Conservation (phyloP, 2,329 filamentous ascomycete species). For the Sporothrix sp. region DNA sequence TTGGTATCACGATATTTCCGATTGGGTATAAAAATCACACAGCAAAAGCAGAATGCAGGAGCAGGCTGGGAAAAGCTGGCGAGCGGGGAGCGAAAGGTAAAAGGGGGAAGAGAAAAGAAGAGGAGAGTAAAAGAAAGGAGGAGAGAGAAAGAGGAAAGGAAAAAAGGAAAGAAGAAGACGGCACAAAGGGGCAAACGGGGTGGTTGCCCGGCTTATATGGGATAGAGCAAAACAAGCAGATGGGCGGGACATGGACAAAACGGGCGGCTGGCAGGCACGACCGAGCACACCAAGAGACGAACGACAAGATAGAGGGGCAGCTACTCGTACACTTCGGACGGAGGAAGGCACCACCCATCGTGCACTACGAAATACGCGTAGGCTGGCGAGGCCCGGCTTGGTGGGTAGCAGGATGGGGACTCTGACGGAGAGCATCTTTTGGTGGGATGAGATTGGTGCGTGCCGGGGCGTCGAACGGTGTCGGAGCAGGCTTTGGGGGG, state of each 20-base stretch:
- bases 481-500: constrained; percentile 15
- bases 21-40: constrained; percentile 19
- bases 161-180: too few species aligned
- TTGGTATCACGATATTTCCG: constrained; percentile 16
- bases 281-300: background rate
- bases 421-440: background rate
- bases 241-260: background rate
- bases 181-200: constrained; percentile 17
- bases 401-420: constrained; percentile 7
- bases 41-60: constrained; percentile 18
- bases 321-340: background rate
- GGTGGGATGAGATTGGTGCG: constrained; percentile 11
- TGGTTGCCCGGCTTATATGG: constrained; percentile 15
- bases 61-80: constrained; percentile 17
- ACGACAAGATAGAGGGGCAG: background rate
- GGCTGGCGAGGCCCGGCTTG: background rate
- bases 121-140: constrained; percentile 13
- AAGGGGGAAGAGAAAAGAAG: constrained; percentile 18
- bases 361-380: background rate
- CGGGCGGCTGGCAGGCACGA: background rate
- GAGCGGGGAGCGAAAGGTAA: constrained; percentile 14
- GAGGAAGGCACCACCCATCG: background rate
- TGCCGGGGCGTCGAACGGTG: constrained; percentile 15
- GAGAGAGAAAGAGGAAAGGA: constrained; percentile 5
- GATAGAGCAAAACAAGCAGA: background rate